Percentiles rank a stretch among this genome's conserved stretches.
phyloP scores from a whole-genome alignment of 371 early-diverging fungal genomes.

The Rhizomucor pusillus region DNA sequence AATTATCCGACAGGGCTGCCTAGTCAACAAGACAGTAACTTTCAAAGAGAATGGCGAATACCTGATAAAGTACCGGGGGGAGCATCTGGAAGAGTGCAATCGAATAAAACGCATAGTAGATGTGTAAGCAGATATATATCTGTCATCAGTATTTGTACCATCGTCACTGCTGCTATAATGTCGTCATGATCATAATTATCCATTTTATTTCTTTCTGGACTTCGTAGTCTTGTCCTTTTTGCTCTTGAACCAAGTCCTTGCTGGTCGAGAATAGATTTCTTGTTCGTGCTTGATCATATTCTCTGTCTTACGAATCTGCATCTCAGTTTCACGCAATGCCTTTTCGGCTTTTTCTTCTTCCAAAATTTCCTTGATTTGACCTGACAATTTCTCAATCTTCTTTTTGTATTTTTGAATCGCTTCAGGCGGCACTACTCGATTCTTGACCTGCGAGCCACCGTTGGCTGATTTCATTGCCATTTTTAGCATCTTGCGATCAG shows the following conservation, averaged over 20 bases:
- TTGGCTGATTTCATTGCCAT: conserved; percentile 85
- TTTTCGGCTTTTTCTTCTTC: conserved; percentile 84
- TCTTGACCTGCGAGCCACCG: conserved; percentile 69
- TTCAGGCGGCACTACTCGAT: conserved; percentile 81
- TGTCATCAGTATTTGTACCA: not conserved
- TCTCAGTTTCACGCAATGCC: conserved; percentile 75
- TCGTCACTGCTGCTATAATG: not conserved
- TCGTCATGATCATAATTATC: not conserved
- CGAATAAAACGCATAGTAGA: conserved; percentile 33
- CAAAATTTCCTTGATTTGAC: conserved; percentile 75
- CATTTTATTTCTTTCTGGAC: conserved; percentile 17
- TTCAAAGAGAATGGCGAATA: conserved; percentile 50
- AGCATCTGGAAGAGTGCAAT: conserved; percentile 48
- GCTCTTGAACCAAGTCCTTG: conserved; percentile 93
- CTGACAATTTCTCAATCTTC: conserved; percentile 62
- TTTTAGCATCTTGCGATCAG: conserved; percentile 91
- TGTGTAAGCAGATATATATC: conserved; percentile 11
- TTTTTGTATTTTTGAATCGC: conserved; percentile 72
- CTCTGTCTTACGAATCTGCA: conserved; percentile 82
- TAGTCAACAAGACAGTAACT: conserved; percentile 58
- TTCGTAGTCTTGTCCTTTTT: conserved; percentile 55
- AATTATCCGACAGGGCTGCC: conserved; percentile 22
- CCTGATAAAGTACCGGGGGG: conserved; percentile 55
- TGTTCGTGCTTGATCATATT: conserved; percentile 83
- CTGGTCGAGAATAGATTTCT: conserved; percentile 90